These are phyloP conservation scores for Metschnikowia cerradonensis DNA, from an alignment of 805 yeast species.

Conservation along the genomic window DNA sequence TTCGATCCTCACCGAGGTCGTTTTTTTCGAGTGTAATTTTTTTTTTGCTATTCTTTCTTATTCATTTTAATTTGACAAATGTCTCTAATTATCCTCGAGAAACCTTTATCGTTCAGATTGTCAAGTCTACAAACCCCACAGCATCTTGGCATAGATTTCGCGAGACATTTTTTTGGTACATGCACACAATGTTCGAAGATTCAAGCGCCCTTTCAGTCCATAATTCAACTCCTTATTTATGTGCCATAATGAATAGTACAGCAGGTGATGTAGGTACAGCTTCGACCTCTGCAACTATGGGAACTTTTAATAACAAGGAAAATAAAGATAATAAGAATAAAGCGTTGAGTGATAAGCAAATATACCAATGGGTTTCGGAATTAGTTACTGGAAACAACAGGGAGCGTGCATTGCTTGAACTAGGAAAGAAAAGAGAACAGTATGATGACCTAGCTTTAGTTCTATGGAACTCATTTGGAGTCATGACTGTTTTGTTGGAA, in stretches of 20 bases:
- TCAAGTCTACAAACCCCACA: not conserved
- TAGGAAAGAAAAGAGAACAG: slow-evolving; percentile 92
- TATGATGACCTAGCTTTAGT: slow-evolving; percentile 91
- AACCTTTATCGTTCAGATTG: not conserved
- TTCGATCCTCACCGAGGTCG: slow-evolving; percentile 20
- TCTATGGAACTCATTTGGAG: slow-evolving; percentile 94
- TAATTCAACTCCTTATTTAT: not conserved
- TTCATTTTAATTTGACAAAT: too few relatives aligned
- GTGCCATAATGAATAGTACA: slow-evolving; percentile 3
- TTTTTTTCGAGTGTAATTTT: not conserved
- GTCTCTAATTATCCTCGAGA: too few relatives aligned
- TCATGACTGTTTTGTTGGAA: slow-evolving; percentile 84
- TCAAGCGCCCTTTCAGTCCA: not conserved
- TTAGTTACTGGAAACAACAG: slow-evolving; percentile 85
- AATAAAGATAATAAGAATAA: slow-evolving; percentile 10
- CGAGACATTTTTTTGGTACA: not conserved
- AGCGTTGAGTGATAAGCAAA: slow-evolving; percentile 63
- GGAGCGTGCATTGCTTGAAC: slow-evolving; percentile 86
- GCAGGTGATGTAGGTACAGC: slow-evolving; percentile 5
- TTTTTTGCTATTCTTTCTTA: not conserved
- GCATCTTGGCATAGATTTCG: not conserved
- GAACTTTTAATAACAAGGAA: not conserved
- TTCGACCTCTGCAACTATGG: not conserved
- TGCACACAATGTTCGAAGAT: not conserved
- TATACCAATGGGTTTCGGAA: slow-evolving; percentile 86